A percentile compares a stretch with the other conserved stretches of the same genome.
These are phyloP conservation scores for Cicer arietinum DNA, from an alignment of 306 rosid genomes.

Conservation along the genomic window DNA sequence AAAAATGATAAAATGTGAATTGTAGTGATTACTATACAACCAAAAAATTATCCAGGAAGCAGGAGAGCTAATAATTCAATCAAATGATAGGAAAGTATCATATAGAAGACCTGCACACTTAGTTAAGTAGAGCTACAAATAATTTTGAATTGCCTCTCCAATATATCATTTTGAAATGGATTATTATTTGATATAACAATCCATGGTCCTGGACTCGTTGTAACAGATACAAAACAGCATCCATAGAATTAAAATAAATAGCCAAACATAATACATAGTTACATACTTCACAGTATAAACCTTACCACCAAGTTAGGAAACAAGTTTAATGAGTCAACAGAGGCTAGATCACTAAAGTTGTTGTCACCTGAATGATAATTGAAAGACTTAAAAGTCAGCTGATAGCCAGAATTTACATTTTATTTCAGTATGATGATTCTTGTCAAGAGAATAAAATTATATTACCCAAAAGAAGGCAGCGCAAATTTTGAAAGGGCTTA, in stretches of 20 bases:
- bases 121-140: constrained; percentile 27
- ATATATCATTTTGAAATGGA: constrained; percentile 20
- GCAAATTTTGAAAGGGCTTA: constrained; percentile 72
- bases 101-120: constrained; percentile 9
- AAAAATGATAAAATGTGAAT: constrained; percentile 26
- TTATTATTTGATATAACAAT: constrained; percentile 25
- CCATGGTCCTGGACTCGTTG: constrained; percentile 14
- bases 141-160: constrained; percentile 22
- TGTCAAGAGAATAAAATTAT: constrained; percentile 38
- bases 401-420: constrained; percentile 31
- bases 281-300: constrained; percentile 42
- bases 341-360: constrained; percentile 69
- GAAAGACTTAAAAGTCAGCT: constrained; percentile 38
- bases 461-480: constrained; percentile 86
- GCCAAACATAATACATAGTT: constrained; percentile 25
- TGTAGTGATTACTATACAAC: constrained; percentile 6
- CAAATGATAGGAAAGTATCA: neutral
- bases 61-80: neutral
- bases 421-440: constrained; percentile 31
- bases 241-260: constrained; percentile 35
- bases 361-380: constrained; percentile 72
- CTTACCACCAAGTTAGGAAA: constrained; percentile 86
- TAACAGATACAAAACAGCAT: constrained; percentile 23
- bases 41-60: constrained; percentile 10
- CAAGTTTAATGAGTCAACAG: constrained; percentile 74